Percentiles rank a stretch among this genome's conserved stretches.
These are phyloP conservation scores for Rhizophora mangle DNA, from an alignment of 345 rosid genomes.

Conservation along the genomic window DNA sequence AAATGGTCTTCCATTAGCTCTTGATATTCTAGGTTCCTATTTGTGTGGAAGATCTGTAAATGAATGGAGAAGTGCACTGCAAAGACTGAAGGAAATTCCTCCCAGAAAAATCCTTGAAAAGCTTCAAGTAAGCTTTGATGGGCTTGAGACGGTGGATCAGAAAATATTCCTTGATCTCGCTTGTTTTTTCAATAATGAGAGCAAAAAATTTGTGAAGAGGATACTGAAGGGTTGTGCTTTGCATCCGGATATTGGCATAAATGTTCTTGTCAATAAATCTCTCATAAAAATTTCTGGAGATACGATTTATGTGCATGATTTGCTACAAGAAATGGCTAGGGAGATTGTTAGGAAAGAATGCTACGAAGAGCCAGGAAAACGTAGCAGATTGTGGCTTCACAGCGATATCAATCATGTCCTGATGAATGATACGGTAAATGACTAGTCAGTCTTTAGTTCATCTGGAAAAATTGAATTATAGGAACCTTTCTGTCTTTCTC, in stretches of 20 bases:
- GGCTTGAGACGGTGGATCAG: constrained; percentile 13
- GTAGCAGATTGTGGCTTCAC: constrained; percentile 13
- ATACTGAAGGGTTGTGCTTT: constrained; percentile 11
- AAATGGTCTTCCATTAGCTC: constrained; percentile 14
- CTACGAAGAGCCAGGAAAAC: constrained; percentile 11
- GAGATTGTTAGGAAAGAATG: constrained; percentile 13
- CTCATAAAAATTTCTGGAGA: not conserved
- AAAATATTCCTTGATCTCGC: constrained; percentile 26
- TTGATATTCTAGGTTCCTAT: constrained; percentile 10
- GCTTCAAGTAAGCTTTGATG: constrained; percentile 22
- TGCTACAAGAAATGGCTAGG: constrained; percentile 19
- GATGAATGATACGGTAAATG: constrained; percentile 8
- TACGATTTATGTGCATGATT: constrained; percentile 11
- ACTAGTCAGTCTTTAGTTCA: not conserved
- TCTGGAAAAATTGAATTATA: too few relatives aligned
- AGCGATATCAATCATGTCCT: constrained; percentile 11
- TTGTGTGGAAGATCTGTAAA: constrained; percentile 6
- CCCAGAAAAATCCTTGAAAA: not conserved
- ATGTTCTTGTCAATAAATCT: constrained; percentile 5
- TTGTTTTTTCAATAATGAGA: constrained; percentile 7
- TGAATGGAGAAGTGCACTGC: constrained; percentile 15
- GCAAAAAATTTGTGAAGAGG: not conserved
- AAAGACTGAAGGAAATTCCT: constrained; percentile 12
- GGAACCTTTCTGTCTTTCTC: not conserved
- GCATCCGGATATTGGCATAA: constrained; percentile 12